Conservation (phyloP, 2,329 filamentous ascomycete species). For the Malbranchea cinnamomea region DNA sequence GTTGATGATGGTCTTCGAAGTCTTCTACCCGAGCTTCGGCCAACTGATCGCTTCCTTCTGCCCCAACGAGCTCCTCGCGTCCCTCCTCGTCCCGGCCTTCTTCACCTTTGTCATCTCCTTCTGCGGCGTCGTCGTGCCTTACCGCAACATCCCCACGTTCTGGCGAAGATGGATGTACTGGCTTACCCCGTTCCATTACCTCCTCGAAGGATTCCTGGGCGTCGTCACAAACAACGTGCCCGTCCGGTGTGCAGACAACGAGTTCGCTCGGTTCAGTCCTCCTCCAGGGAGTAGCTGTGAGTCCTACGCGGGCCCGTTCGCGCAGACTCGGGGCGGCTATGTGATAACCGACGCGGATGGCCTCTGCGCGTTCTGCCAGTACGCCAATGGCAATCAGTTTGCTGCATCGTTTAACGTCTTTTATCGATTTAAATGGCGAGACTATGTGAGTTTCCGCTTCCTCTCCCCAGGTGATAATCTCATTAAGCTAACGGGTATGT, state of each 20-base stretch:
- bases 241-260: slow-evolving; percentile 39
- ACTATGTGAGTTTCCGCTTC: slow-evolving; percentile 35
- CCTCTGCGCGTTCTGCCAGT: slow-evolving; percentile 51
- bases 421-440: slow-evolving; percentile 47
- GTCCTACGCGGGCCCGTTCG: slow-evolving; percentile 42
- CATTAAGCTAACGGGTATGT: no score
- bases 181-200: slow-evolving; percentile 53
- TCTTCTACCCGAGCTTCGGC: slow-evolving; percentile 50
- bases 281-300: slow-evolving; percentile 47
- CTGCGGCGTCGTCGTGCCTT: slow-evolving; percentile 61
- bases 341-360: slow-evolving; percentile 41
- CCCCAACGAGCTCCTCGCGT: slow-evolving; percentile 52
- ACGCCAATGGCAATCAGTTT: slow-evolving; percentile 45
- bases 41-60: slow-evolving; percentile 53
- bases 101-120: slow-evolving; percentile 57
- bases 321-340: slow-evolving; percentile 43
- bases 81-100: slow-evolving; percentile 51
- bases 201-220: slow-evolving; percentile 47
- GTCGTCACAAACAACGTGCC: slow-evolving; percentile 40
- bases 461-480: not conserved
- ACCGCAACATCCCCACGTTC: slow-evolving; percentile 45
- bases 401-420: slow-evolving; percentile 44
- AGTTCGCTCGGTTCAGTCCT: slow-evolving; percentile 45
- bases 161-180: slow-evolving; percentile 55
- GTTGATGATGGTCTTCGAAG: slow-evolving; percentile 49